A percentile compares a stretch with the other conserved stretches of the same genome.
phyloP scores from a whole-genome alignment of 345 rosid species.

The Fremontodendron californicum region DNA sequence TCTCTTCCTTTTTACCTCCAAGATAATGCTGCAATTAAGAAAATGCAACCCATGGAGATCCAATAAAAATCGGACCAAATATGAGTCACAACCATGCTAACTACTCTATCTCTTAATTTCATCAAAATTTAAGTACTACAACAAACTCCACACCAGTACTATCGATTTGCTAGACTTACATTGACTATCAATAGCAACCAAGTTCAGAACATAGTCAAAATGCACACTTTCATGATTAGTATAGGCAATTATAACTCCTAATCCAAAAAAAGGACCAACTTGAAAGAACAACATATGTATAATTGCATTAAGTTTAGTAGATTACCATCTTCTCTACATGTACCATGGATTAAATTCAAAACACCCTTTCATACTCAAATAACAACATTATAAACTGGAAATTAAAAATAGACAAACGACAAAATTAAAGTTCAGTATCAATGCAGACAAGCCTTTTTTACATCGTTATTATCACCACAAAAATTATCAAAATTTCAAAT shows the following conservation, averaged over 20 bases:
- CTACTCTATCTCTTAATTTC: conserved; percentile 8
- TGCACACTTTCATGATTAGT: conserved; percentile 8
- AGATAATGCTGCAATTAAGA: conserved; percentile 54
- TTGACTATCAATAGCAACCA: neutral
- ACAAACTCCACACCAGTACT: neutral
- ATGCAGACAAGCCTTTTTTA: neutral
- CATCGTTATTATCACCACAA: neutral
- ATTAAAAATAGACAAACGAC: neutral
- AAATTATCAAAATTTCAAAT: neutral
- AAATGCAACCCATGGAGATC: conserved; percentile 46
- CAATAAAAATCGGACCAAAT: conserved; percentile 23
- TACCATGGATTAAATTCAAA: neutral
- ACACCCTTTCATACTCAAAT: neutral
- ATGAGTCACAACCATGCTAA: conserved; percentile 22
- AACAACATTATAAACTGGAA: neutral
- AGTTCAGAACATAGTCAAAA: conserved; percentile 7
- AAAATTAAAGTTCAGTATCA: neutral
- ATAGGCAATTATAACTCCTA: neutral
- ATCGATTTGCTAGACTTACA: neutral
- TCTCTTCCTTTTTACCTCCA: conserved; percentile 47
- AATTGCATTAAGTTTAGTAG: neutral
- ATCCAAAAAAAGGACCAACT: neutral
- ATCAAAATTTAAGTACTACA: neutral
- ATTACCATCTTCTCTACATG: neutral
- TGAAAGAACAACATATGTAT: neutral